Base-by-base conservation (phyloP, 148 eudicot genomes). In the Talinum fruticosum region DNA sequence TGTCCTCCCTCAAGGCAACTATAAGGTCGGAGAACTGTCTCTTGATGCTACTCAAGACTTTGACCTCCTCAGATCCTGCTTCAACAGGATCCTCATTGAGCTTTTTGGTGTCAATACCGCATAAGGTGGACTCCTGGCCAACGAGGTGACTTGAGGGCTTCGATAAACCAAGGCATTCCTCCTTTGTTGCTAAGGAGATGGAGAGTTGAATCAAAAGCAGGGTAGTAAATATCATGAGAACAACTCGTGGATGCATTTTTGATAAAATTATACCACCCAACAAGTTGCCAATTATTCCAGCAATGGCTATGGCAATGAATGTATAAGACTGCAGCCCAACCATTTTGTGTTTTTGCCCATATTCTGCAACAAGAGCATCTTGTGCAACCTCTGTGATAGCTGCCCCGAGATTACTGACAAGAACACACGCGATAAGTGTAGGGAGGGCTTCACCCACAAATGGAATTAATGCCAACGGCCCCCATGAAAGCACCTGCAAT, bases 401-500 rank as follows among this genome's bases (percentile, higher is more conserved):
- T 74, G 96, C 99, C 47, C 99, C 99, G 34, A 95, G 86, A 81
- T 95, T 95, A 68, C 88, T 86, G 28, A 95, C 83, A 66, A 95
- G 97, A 68, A 93, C 91, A 72, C 90, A 93, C 33, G 89, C 83
- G 97, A 95, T 81, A 57, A 95, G 87, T 68, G 84, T 81, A 21
- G 90, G 86, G 74, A 89, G 87, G 77, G 88, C 85, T 83, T 88
- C 87, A 14, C 96, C 83, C 18, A 89, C 88, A 72, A 82, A 47
- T 41, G 97, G 94, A 69, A 88, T 69, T 73, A 91, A 69, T 28
- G 97, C 94, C 78, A 95, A 78, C 34, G 90, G 72, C 12, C 94
- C 97, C 99, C 99, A 95, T 33, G 97, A 85, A 44, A 93, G 28
- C 30, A 87, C 83, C 99, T 95, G 99, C 96, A 95, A 82, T 74